phyloP scores from a whole-genome alignment of 345 rosid species.

The Camelina neglecta region DNA sequence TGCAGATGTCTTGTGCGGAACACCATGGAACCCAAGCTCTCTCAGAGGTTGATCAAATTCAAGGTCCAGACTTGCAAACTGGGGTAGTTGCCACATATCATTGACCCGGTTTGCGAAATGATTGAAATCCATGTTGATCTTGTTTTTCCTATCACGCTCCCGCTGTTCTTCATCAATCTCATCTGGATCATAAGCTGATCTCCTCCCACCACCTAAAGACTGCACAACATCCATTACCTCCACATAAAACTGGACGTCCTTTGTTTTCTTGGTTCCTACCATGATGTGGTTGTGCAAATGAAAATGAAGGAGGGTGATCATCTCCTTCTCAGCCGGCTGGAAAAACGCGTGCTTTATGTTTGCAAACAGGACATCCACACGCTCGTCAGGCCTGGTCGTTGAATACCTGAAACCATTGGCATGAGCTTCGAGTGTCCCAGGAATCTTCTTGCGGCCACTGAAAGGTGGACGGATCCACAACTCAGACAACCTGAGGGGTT shows the following conservation, averaged over 20 bases:
- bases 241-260: conserved; percentile 89
- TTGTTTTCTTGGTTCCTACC: conserved; percentile 94
- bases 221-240: conserved; percentile 96
- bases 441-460: conserved; percentile 87
- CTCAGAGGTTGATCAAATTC: conserved; percentile 96
- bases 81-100: conserved; percentile 88
- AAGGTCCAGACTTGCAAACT: conserved; percentile 75
- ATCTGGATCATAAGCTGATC: conserved; percentile 96
- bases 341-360: conserved; percentile 92
- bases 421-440: conserved; percentile 89
- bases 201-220: conserved; percentile 86
- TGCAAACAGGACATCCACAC: conserved; percentile 79
- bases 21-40: conserved; percentile 96
- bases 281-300: conserved; percentile 94
- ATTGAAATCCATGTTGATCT: conserved; percentile 85
- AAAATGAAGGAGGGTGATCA: conserved; percentile 86
- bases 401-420: conserved; percentile 82
- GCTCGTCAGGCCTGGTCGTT: conserved; percentile 81
- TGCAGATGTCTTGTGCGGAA: conserved; percentile 75
- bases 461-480: conserved; percentile 91
- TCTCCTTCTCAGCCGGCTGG: conserved; percentile 96
- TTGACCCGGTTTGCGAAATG: conserved; percentile 83
- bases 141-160: conserved; percentile 84
- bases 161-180: conserved; percentile 95
- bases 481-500: conserved; percentile 80